Evolutionary conservation across 2,329 filamentous ascomycete species (phyloP), one percentile per base, ranked within the genome.

Genomic region (Myrmaecium sp.): DNA sequence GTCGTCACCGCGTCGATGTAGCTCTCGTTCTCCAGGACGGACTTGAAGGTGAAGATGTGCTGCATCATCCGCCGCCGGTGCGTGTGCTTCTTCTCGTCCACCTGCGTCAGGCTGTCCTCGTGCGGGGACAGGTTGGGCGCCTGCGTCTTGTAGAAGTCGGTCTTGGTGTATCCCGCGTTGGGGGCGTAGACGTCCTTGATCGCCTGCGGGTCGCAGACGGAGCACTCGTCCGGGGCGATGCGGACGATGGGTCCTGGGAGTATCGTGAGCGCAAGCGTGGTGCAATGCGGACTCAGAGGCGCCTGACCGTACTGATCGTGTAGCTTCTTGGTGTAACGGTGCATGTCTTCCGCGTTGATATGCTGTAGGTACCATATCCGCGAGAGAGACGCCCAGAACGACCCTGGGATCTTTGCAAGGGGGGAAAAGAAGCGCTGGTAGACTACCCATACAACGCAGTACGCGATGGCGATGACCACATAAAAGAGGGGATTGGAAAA

Each of bases 331-430:
- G 21, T 31, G 21, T 23, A 28, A 16, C 17, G 22, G 14, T 44
- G 37, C 4, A 41, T 27, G 16, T 44, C 40, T 3, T 40, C 40
- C n/a, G 17, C 22, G 14, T 34, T 33, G 17, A 36, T 34, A 13
- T 33, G 36, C 16, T 38, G 36, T 35, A 43, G 39, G 15, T 41
- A 30, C 40, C 39, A 44, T 36, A 36, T 35, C 17, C 41, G 34
- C 3, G 40, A 40, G 5, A 44, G 13, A 4, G 38, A 36, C 3
- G 40, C 31, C 40, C 40, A 11, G 10, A 39, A 6, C 2, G 42
- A 42, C 1, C 44, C 44, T 2, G 42, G 40, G 5, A 46, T 27
- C 14, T 27, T 29, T 11, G 36, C 31, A 17, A 39, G 31, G 5
- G 36, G 35, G 16, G 36, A 35, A 12, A 39, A 25, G 5, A 31